Base-by-base conservation (phyloP, 192 early-diverging fungal genomes). In the Phlyctochytrium planicorne region DNA sequence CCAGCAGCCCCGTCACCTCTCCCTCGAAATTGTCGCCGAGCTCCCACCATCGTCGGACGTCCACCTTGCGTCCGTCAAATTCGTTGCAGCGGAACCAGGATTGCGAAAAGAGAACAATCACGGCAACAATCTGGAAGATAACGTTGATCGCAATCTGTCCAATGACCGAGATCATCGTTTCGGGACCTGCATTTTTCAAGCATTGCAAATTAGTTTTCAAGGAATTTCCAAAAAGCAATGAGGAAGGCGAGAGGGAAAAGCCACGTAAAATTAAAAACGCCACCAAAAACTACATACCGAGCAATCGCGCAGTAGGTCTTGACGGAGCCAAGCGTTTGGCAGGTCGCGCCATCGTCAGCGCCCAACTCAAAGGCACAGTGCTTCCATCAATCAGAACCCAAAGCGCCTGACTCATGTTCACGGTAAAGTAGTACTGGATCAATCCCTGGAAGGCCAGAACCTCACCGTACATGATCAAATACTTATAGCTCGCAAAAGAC, bases 11-110 rank as follows among this genome's bases (percentile, higher is more conserved):
- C 30, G 88, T 80, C 30, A 88, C 66, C 68, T 78, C 87, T 6
- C 82, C 78, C 76, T 93, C 90, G 63, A 83, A 93, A 68, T 91
- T 92, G 65, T 93, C 91, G 53, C 83, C 90, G n/a, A 91, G 73
- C 34, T 91, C 75, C 89, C 90, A 93, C 92, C 92, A 93, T 50
- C 84, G 75, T 36, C 84, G 65, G 14, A 87, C 76, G 67, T 92
- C 84, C 24, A 82, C 72, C 47, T 82, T 68, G 27, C 78, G 72
- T 53, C 80, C 80, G 70, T 91, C 89, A 76, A 93, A 92, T 77
- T 93, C 89, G 67, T 90, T 77, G 78, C 91, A 93, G 35, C 84
- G 73, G 81, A 90, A 93, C 84, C 85, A 93, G 20, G 66, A 53
- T 55, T 91, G 89, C 25, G 74, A 71, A 78, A 87, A 93, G 4